Base-by-base conservation (phyloP, 257 asterid genomes). In the Rehmannia glutinosa region DNA sequence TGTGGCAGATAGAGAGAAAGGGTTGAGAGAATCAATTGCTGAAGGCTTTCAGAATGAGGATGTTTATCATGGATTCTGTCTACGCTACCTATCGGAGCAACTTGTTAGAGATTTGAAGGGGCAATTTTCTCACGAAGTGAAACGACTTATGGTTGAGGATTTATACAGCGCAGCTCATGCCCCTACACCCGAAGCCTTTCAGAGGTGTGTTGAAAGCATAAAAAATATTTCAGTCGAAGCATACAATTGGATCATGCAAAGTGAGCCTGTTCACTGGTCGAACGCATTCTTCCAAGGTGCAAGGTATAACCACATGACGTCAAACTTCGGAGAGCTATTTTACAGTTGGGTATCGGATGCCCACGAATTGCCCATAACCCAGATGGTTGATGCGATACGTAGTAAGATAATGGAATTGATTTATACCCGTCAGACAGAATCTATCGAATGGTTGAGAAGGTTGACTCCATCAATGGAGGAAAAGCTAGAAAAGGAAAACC, bases 241-340 rank as follows among this genome's bases (percentile, higher is more conserved):
- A 12, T 87, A 88, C 58, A 84, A 87, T 35, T 94, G 97, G 97
- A 66, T 91, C 43, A 80, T 87, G 93, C 86, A 76, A 75, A 94
- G 93, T 27, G 99, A 89, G 76, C 99, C 99, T 1, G 79, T 72
- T 49, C 95, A 84, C 79, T 94, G 99, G 99, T 87, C 97, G 13
- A 91, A 87, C 47, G 88, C 97, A 1, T 86, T 68, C 68, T 89
- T 94, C 77, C 91, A 73, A 19, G 99, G 97, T 25, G 76, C 91
- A 33, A 83, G 99, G 67, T 94, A 91, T 82, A 86, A 87, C 77
- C 95, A 81, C 70, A 72, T 87, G 93, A 59, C 77, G 4, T 86
- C 97, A 25, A 88, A 91, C 61, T 91, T 88, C 6, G 97, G 99
- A 3, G 95, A 94, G 80, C 74, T 80, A 8, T 91, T 94, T 47